Evolutionary conservation across 768 basidiomycete genomes (phyloP), one percentile per base, ranked within the genome.

Genomic region (Rhodotorula taiwanensis): DNA sequence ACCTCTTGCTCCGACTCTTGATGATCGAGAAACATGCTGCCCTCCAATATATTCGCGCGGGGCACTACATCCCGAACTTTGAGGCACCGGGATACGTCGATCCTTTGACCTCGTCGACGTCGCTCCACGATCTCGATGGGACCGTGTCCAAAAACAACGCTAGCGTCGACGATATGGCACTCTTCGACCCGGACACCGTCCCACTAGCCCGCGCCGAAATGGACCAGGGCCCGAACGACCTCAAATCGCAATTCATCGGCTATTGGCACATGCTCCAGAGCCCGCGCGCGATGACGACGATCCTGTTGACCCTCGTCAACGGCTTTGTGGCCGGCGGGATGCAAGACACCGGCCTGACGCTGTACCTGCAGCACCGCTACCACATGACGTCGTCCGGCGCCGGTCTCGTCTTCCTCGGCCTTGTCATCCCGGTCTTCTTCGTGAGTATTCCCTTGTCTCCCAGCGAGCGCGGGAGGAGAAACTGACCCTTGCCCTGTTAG

Each of bases 21-120:
- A 41, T 71, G n/a, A 42, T 71, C 50, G 70, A 69, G 57, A 71
- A 66, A 34, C 64, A 60, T 23, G 15, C 9, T 3, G 69, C 64
- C 28, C 42, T 60, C 10, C 13, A 34, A 13, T 69, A 60, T 56
- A 52, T 69, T 8, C 8, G 45, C 25, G 33, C 28, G 23, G 63
- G 63, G 2, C 47, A 44, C 27, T 49, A 31, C 5, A 47, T 69
- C 34, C 45, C 53, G 6, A 36, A 30, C 4, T 69, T 69, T 21
- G 68, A 69, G 41, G 68, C 68, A 28, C 68, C 63, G 0, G 67
- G 67, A 20, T 65, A 60, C 27, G 2, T 27, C 36, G n/a, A n/a
- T n/a, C n/a, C n/a, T n/a, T n/a, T n/a, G n/a, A 9, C 5, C 25
- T 14, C 25, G 14, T 36, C 5, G 25, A 27, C 25, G 15, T 27